phyloP scores from a whole-genome alignment of 306 rosid genomes.

The Lablab purpureus region DNA sequence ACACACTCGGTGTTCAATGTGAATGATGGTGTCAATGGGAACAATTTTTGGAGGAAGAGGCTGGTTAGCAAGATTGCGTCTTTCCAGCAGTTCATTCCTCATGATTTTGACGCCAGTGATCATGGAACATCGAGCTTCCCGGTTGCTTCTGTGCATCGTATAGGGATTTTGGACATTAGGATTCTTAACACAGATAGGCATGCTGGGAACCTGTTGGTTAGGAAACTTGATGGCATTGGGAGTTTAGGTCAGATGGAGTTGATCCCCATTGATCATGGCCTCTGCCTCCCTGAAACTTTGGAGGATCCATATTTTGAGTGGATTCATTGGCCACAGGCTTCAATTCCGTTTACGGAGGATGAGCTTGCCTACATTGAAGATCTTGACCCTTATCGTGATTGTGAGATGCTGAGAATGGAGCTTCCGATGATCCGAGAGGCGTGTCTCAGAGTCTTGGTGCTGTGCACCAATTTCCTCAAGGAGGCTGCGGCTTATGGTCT shows the following conservation, averaged over 20 bases:
- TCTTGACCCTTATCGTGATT: conserved; percentile 69
- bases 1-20: conserved; percentile 96
- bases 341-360: conserved; percentile 92
- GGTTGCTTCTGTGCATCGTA: conserved; percentile 90
- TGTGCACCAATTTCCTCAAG: conserved; percentile 91
- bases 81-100: conserved; percentile 85
- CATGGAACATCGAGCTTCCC: conserved; percentile 98
- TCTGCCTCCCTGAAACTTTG: conserved; percentile 90
- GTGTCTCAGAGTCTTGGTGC: conserved; percentile 86
- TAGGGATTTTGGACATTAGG: conserved; percentile 95
- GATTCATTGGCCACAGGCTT: conserved; percentile 99
- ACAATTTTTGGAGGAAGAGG: conserved; percentile 65
- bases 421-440: conserved; percentile 98
- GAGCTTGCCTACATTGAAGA: conserved; percentile 78
- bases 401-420: conserved; percentile 80
- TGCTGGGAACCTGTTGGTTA: conserved; percentile 93
- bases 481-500: conserved; percentile 82
- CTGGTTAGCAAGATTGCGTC: conserved; percentile 96
- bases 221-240: conserved; percentile 81
- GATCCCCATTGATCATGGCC: conserved; percentile 97
- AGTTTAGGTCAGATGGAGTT: conserved; percentile 92
- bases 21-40: conserved; percentile 89
- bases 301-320: conserved; percentile 99
- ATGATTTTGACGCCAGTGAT: conserved; percentile 99
- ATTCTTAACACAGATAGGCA: conserved; percentile 98